Base-by-base conservation (phyloP, 176 grass and related monocot species). In the Puya raimondii region DNA sequence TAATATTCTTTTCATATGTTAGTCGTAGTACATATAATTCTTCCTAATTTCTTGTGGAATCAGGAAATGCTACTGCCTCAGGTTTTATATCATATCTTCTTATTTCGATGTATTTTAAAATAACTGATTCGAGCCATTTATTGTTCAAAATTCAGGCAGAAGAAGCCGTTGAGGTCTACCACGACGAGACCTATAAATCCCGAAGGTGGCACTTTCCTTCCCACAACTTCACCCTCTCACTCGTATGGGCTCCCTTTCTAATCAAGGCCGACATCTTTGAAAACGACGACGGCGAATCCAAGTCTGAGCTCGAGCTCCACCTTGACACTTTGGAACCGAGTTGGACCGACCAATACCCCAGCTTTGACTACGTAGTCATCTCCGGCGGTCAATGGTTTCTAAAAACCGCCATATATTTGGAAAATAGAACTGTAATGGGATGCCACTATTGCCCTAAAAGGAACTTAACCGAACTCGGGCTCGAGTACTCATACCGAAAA, bases 311-410 rank as follows among this genome's bases (percentile, higher is more conserved):
- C 65, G 80, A 83, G 48, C 82, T 93, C 51, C 82, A 93, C 64
- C 72, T 91, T 11, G 89, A 90, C 17, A 70, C 63, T 1, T 78
- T 99, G 1, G 94, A 93, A 49, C 47, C 53, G 65, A 84, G 76
- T 11, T 99, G 94, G 94, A 82, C 83, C 0, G 72, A 53, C 25
- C 75, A 78, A 10, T 99, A 91, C 71, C 53, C 69, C 47, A 88
- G 23, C 52, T 99, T 99, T 17, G 89, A 93, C 67, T 88, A 99
- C 4, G 68, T 91, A 0, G 64, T 99, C 21, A 93, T 93, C 52
- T 99, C 94, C 0, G 86, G 81, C 1, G 89, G 94, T 3, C 94
- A 91, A 42, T 99, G 94, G 90, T 99, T 93, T 56, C 72, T 88
- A 68, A 99, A 99, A 71, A 74, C 80, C 2, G 84, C 94, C 26